Conservation (phyloP, 441 rosid species). For the Isatis lusitanica region DNA sequence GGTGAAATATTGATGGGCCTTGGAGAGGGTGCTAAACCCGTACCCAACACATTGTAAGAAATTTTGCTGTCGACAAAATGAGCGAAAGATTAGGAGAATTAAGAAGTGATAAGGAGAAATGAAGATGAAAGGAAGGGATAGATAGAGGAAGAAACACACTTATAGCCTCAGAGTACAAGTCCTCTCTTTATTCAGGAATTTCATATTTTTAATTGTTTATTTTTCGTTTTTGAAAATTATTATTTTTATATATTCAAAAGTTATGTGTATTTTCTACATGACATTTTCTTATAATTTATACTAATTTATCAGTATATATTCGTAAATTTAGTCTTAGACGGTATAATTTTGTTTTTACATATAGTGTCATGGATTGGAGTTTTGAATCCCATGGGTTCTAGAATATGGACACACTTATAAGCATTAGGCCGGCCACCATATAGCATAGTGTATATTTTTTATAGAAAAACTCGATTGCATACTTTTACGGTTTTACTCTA, state of each 20-base stretch:
- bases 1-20: too few species aligned
- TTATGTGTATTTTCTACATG: not conserved
- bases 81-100: not conserved
- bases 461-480: too few species aligned
- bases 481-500: too few species aligned
- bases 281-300: not conserved
- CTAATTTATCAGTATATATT: not conserved
- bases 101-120: conserved; percentile 1
- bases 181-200: conserved; percentile 19
- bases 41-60: too few species aligned
- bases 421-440: too few species aligned
- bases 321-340: not conserved
- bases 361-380: too few species aligned
- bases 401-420: too few species aligned
- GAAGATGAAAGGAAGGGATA: not conserved
- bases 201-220: not conserved
- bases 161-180: conserved; percentile 16
- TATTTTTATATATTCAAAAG: not conserved
- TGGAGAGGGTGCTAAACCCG: too few species aligned
- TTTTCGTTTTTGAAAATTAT: not conserved
- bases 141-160: conserved; percentile 14
- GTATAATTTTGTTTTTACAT: too few species aligned
- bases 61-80: not conserved
- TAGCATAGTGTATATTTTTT: too few species aligned
- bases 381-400: too few species aligned